Evolutionary conservation across 331 rosid species (phyloP), one percentile per base, ranked within the genome.

Genomic region (Rosa hybrid): DNA sequence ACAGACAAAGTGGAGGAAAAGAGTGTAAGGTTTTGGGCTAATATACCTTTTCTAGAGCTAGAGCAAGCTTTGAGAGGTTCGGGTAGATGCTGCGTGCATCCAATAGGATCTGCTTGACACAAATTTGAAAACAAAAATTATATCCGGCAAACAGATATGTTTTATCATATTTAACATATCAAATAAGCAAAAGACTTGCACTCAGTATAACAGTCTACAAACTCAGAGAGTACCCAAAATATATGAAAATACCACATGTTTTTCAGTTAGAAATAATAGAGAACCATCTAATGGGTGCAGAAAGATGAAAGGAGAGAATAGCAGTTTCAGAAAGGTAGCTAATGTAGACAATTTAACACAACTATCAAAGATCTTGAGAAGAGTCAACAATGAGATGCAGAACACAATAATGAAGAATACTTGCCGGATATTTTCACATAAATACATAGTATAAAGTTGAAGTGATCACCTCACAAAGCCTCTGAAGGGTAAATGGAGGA

Each of bases 401-500:
- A 42, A 25, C 38, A 41, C 46, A 7, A 68, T 76, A 20, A 56
- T 38, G 69, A 76, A 60, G 27, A 14, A 41, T 59, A 42, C 44
- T 3, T 42, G 45, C 45, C 6, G 45, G 1, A 42, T 42, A 42
- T 5, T 5, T 7, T 42, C 50, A 73, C 63, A 63, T 17, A 62
- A 30, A 83, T 13, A 4, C 59, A 81, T 27, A 44, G 53, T 8
- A 74, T 68, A 54, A 74, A 20, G 68, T 12, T 25, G 34, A 44
- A 79, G 70, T 48, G 64, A 63, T 75, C 84, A 94, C 98, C 96
- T 94, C 98, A 70, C 97, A 90, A 69, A 94, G 86, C 90, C 98
- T 90, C 78, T 94, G 98, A 88, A 94, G 88, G 5, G 98, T 94
- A 85, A 94, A 94, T 17, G 96, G 98, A 60, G 98, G 98, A 73